Evolutionary conservation across 2,329 filamentous ascomycete species (phyloP).

Genomic region (Colletotrichum horii): DNA sequence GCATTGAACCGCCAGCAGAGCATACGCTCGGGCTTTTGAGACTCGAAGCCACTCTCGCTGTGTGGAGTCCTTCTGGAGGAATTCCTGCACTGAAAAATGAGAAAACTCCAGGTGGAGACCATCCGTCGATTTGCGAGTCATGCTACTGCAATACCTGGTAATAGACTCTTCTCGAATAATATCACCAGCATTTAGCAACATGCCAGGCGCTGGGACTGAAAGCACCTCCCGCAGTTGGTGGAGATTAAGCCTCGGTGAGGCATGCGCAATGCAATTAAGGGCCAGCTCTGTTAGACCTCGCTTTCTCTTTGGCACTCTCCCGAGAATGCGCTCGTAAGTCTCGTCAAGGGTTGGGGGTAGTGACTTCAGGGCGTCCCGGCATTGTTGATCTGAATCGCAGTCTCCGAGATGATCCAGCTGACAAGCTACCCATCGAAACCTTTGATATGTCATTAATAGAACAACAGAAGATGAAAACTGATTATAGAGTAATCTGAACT

Average conservation of each 20-base stretch:
- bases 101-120: neutral
- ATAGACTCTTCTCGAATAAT: neutral
- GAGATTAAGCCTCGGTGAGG: rapidly evolving
- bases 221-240: neutral
- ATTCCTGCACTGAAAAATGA: slow-evolving; percentile 3
- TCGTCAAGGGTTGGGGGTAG: neutral
- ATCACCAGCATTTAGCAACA: neutral
- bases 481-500: neutral
- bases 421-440: slow-evolving; percentile 10
- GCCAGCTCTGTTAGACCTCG: rapidly evolving
- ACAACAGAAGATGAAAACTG: neutral
- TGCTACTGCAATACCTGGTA: neutral
- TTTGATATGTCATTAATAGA: neutral
- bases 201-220: neutral
- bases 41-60: neutral
- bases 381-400: neutral
- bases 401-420: neutral
- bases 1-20: neutral
- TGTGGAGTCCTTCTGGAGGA: rapidly evolving
- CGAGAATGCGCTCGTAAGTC: neutral
- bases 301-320: neutral
- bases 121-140: neutral
- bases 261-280: neutral
- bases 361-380: neutral
- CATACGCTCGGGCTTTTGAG: neutral